Evolutionary conservation across 371 early-diverging fungal species (phyloP), one percentile per base, ranked within the genome.

Genomic region (Apophysomyces variabilis): DNA sequence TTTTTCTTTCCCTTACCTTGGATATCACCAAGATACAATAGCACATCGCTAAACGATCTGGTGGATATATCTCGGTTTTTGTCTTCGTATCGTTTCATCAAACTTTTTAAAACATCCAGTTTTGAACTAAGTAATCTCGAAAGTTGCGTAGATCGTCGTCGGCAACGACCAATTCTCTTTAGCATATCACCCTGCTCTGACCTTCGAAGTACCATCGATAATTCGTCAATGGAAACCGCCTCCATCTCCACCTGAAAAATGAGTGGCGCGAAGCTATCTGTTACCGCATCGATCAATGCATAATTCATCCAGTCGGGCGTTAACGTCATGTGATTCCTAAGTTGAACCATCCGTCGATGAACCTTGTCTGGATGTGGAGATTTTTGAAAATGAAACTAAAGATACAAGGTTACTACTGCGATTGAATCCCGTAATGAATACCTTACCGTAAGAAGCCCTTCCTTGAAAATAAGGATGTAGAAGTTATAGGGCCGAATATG

Each of bases 11-110:
- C 44, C 14, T 46, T 83, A 85, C 86, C 86, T 77, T 95, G 93
- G 70, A 97, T 95, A 77, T 98, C 99, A 14, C 94, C 93, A 44
- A 97, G 76, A 68, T 97, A 97, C 11, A 89, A 68, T 6, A 81
- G 71, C 5, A 87, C 87, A 62, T 88, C 88, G 21, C 70, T 81
- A 16, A 75, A 70, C 9, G 74, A 62, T 26, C 74, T 77, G 8
- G 56, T 62, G 9, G 35, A 7, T 13, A 13, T 12, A 35, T 57
- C 39, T 62, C 61, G 2, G 37, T 26, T 69, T 75, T 5, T 65
- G 73, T 84, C 78, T 62, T 87, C 86, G 57, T 88, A 91, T 8
- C 95, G 82, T 68, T 93, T 95, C 70, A 93, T 92, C 38, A 96
- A 77, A 14, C 89, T 87, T 46, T 88, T 86, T 35, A 96, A 71